Evolutionary conservation across 176 grass and related monocot species (phyloP).

Genomic region (Thinopyrum elongatum): DNA sequence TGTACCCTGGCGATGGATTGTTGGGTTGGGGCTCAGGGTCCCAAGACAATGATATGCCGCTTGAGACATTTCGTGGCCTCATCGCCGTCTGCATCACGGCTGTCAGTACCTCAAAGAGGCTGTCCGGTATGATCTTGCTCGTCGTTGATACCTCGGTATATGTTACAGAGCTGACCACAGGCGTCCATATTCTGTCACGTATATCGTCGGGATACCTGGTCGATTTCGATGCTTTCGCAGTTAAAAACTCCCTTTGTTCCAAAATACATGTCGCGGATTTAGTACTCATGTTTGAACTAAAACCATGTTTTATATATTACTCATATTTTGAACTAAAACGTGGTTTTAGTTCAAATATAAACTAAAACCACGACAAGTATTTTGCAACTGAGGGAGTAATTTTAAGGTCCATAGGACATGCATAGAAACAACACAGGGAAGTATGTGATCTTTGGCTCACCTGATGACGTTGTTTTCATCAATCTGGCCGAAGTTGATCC

Average conservation of each 20-base stretch:
- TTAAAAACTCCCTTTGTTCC: too few relatives aligned
- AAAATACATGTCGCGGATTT: too few relatives aligned
- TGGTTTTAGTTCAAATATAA: too few relatives aligned
- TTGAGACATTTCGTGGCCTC: constrained; percentile 38
- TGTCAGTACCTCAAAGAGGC: constrained; percentile 2
- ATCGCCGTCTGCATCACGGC: constrained; percentile 57
- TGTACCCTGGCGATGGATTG: background rate
- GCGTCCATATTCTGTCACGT: constrained; percentile 25
- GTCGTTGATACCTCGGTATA: constrained; percentile 29
- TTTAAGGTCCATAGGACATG: too few relatives aligned
- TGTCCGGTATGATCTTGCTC: background rate
- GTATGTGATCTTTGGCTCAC: background rate
- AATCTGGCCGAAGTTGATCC: constrained; percentile 37
- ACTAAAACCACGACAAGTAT: too few relatives aligned
- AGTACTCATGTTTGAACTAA: too few relatives aligned
- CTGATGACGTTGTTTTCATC: background rate
- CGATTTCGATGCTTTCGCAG: background rate
- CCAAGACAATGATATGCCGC: constrained; percentile 25
- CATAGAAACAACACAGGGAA: too few relatives aligned
- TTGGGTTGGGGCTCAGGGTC: background rate
- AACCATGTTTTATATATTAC: too few relatives aligned
- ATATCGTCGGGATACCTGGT: constrained; percentile 51
- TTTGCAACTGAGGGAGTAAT: too few relatives aligned
- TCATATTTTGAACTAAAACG: too few relatives aligned
- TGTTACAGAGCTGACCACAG: background rate